Base-by-base conservation (phyloP, 345 rosid genomes). In the Noccaea caerulescens region DNA sequence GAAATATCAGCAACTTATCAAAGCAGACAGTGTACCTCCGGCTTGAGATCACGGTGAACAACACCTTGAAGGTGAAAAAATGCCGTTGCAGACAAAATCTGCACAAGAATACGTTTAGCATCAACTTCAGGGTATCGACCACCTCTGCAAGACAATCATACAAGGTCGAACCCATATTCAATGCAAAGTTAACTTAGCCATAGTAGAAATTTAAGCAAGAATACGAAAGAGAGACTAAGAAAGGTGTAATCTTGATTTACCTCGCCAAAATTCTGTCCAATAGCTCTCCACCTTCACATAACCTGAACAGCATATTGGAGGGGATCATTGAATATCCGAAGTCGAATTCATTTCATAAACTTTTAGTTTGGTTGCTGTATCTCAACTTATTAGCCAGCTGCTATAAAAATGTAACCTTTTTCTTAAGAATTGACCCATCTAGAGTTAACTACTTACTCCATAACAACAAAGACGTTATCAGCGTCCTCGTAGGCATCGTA, bases 41-140 rank as follows among this genome's bases (percentile, higher is more conserved):
- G 98, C 71, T 95, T 90, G 41, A 95, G 76, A 82, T 95, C 99
- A 72, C 98, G 93, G 47, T 95, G 98, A 51, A 92, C 97, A 76
- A 92, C 98, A 37, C 98, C 99, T 83, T 95, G 94, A 71, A 92
- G 91, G 82, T 92, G 98, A 71, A 89, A 95, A 83, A 87, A 95
- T 2, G 99, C 83, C 63, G 90, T 92, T 41, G 88, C 94, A 39
- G 83, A 82, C 75, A 95, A 82, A 67, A 95, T 90, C 76, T 92
- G 97, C 58, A 85, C 78, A 80, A 92, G 74, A 38, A 90, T 88
- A 36, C 72, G 81, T 72, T 87, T 95, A 45, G 98, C 93, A 79
- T 92, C 99, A 20, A 84, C 92, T 79, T 95, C 99, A 3, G 82
- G 72, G 77, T 87, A 95, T 78, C 89, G 85, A 76, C 99, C 98